A percentile compares a stretch with the other conserved stretches of the same genome.
These are phyloP conservation scores for Backusella luteola DNA, from an alignment of 192 early-diverging fungal genomes.

Conservation along the genomic window DNA sequence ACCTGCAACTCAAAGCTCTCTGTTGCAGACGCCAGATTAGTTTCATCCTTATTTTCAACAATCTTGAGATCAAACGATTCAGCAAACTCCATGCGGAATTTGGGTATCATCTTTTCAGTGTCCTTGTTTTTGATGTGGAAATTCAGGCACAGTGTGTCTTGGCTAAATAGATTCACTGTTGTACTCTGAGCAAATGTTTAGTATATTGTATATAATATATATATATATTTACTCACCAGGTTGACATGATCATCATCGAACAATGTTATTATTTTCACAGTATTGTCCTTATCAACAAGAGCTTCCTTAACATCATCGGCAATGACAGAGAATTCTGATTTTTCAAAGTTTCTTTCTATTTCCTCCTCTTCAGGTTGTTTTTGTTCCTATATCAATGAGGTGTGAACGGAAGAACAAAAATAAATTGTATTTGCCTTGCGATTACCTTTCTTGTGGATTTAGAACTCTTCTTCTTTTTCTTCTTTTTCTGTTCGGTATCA, in stretches of 20 bases:
- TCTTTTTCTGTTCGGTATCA: slow-evolving; percentile 23
- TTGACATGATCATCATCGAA: neutral
- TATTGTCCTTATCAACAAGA: neutral
- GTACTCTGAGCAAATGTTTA: neutral
- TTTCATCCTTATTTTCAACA: neutral
- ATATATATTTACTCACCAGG: neutral
- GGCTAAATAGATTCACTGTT: slow-evolving; percentile 23
- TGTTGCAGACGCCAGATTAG: slow-evolving; percentile 12
- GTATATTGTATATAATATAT: neutral
- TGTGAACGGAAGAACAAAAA: neutral
- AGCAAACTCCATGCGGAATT: slow-evolving; percentile 22
- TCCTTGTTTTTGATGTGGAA: slow-evolving; percentile 25
- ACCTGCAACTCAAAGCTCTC: slow-evolving; percentile 32
- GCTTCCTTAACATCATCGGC: slow-evolving; percentile 7
- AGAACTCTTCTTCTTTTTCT: neutral
- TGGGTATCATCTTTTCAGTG: slow-evolving; percentile 13
- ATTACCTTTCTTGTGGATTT: neutral
- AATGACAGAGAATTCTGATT: neutral
- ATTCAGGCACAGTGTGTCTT: slow-evolving; percentile 13
- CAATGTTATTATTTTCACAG: neutral
- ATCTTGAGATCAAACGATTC: slow-evolving; percentile 29
- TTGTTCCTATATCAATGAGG: neutral
- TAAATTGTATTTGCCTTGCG: neutral
- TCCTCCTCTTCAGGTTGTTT: neutral
- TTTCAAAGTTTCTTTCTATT: neutral